A percentile compares a stretch with the other conserved stretches of the same genome.
phyloP scores from a whole-genome alignment of 2,329 filamentous ascomycete species.

The Daldinia sp. region DNA sequence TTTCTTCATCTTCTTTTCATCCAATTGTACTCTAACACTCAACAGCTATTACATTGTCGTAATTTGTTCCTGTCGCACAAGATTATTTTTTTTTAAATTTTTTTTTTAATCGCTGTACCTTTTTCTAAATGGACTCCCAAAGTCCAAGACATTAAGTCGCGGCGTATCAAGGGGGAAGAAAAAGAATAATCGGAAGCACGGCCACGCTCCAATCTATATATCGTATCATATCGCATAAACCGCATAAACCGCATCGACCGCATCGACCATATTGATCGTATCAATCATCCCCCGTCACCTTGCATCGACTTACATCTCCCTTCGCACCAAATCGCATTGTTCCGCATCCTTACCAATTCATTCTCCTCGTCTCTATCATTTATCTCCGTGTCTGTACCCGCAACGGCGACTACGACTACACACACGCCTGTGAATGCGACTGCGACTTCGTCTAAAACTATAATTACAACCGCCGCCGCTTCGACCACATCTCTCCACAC shows the following conservation, averaged over 20 bases:
- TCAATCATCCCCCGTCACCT: no score
- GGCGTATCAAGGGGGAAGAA: no score
- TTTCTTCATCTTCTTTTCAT: background rate
- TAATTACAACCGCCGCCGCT: no score
- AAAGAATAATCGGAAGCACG: background rate
- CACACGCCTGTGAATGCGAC: slow-evolving; percentile 12
- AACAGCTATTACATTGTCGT: background rate
- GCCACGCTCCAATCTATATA: slow-evolving; percentile 12
- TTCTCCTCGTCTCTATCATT: background rate
- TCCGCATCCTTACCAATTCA: slow-evolving; percentile 20
- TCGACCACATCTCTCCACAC: slow-evolving; percentile 12
- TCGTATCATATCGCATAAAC: slow-evolving; percentile 21
- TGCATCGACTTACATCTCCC: slow-evolving; percentile 12
- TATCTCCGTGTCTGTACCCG: background rate
- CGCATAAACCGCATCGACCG: background rate
- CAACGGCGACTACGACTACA: background rate
- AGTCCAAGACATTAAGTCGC: no score
- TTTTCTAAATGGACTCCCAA: background rate
- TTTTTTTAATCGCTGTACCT: background rate
- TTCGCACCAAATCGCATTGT: slow-evolving; percentile 15
- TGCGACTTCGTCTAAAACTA: slow-evolving; percentile 1
- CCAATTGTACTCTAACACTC: background rate
- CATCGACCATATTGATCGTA: no score
- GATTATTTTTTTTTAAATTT: no score
- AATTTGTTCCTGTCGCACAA: background rate